Evolutionary conservation across 495 filamentous ascomycete genomes (phyloP).

Genomic region (Parathielavia hyrcaniae): DNA sequence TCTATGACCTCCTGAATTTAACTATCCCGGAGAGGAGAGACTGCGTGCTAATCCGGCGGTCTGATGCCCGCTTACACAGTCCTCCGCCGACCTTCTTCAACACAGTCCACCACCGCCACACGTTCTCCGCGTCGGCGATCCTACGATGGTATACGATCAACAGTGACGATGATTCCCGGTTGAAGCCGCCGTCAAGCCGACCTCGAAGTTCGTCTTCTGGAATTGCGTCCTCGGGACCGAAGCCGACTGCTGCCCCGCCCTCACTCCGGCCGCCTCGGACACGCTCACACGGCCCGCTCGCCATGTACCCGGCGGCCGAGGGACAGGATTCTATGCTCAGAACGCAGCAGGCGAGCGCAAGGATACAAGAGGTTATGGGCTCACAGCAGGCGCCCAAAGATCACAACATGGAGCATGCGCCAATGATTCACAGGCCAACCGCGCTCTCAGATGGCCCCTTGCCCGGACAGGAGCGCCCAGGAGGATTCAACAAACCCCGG

Average conservation of each 20-base stretch:
- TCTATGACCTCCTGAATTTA: neutral
- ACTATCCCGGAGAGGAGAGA: neutral
- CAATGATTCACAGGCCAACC: slow-evolving; percentile 17
- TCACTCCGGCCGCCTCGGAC: slow-evolving; percentile 10
- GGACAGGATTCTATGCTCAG: slow-evolving; percentile 27
- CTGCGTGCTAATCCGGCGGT: neutral
- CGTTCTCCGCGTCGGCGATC: slow-evolving; percentile 17
- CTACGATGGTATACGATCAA: slow-evolving; percentile 14
- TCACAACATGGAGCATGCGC: slow-evolving; percentile 1
- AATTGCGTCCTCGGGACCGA: slow-evolving; percentile 2
- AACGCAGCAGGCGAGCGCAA: slow-evolving; percentile 24
- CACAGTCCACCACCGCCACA: slow-evolving; percentile 18
- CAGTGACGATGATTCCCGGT: slow-evolving; percentile 11
- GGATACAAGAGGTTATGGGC: slow-evolving; percentile 19
- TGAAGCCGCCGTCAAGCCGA: slow-evolving; percentile 17
- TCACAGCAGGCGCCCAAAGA: slow-evolving; percentile 5
- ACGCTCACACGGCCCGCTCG: slow-evolving; percentile 12
- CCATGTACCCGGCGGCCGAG: slow-evolving; percentile 26
- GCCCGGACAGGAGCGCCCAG: slow-evolving; percentile 14
- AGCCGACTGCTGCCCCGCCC: slow-evolving; percentile 15
- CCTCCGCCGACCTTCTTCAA: slow-evolving; percentile 23
- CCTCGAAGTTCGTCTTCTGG: slow-evolving; percentile 1
- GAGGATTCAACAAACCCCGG: slow-evolving; percentile 17
- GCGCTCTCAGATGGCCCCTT: slow-evolving; percentile 12
- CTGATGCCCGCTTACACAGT: slow-evolving; percentile 7